Conservation (phyloP, 2,329 filamentous ascomycete species). For the Alternaria burnsii region DNA sequence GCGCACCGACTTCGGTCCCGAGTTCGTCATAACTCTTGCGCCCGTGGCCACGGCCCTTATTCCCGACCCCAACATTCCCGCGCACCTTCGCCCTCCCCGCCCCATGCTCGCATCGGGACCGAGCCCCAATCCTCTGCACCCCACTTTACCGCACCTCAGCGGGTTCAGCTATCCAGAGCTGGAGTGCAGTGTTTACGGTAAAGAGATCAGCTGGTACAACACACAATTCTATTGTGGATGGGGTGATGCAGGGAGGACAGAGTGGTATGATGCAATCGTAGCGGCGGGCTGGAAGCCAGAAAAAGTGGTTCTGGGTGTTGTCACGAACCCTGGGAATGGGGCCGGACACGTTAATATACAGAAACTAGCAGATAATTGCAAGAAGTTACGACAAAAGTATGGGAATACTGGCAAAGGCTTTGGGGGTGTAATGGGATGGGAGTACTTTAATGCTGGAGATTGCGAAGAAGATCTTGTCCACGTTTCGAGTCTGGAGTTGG, state of each 20-base stretch:
- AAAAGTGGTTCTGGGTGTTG: constrained; percentile 80
- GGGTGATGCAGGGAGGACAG: constrained; percentile 68
- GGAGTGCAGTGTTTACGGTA: constrained; percentile 58
- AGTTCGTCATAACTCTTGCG: constrained; percentile 81
- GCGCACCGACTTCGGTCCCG: constrained; percentile 69
- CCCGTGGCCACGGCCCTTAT: constrained; percentile 81
- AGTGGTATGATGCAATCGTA: constrained; percentile 63
- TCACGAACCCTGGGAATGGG: constrained; percentile 81
- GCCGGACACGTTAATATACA: constrained; percentile 67
- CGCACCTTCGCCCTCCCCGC: constrained; percentile 40
- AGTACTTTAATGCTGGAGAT: constrained; percentile 80
- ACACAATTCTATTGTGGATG: constrained; percentile 93
- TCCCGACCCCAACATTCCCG: constrained; percentile 48
- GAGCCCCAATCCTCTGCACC: constrained; percentile 45
- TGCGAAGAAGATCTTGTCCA: constrained; percentile 41
- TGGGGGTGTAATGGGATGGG: constrained; percentile 93
- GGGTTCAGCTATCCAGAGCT: constrained; percentile 83
- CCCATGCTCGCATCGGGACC: constrained; percentile 41
- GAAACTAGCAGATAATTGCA: constrained; percentile 65
- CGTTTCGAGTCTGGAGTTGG: constrained; percentile 28
- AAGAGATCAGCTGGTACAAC: constrained; percentile 83
- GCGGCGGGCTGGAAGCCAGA: constrained; percentile 74
- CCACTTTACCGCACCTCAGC: constrained; percentile 68
- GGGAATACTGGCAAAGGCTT: constrained; percentile 61
- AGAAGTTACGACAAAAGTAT: constrained; percentile 66